Evolutionary conservation across 345 rosid species (phyloP), one percentile per base, ranked within the genome.

Genomic region (Orychophragmus violaceus): DNA sequence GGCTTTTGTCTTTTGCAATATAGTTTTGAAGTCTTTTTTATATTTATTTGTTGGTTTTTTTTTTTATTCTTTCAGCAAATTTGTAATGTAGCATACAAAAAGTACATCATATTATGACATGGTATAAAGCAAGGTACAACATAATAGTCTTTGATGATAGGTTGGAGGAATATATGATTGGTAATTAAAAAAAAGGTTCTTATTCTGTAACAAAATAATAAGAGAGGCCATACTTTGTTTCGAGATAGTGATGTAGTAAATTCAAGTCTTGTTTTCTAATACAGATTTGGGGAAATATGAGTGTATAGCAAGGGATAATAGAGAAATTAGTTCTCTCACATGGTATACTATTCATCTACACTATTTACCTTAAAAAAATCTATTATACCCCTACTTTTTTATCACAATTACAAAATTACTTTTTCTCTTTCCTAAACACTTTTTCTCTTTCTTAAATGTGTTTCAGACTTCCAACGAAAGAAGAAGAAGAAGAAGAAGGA

Each of bases 1-100:
- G 32, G 14, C 53, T 61, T 74, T 74, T 74, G 73, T 74, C 77
- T 67, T 74, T 74, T 60, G 56, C 72, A 63, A 63, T 59, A 6
- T 66, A 13, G 11, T 58, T 36, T 70, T 19, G 8, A 2, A 58
- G 0, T 16, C 2, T 12, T 46, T 42, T 57, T 16, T 21, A 5
- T 1, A 8, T 24, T 37, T 48, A 21, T 42, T 59, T 51, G 9
- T 59, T 63, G 64, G n/a, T n/a, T n/a, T n/a, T n/a, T n/a, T n/a
- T n/a, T n/a, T n/a, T n/a, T 39, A 45, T 24, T 50, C 29, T 61
- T 49, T 39, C 58, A 35, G 51, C 24, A 36, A 50, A 4, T 71
- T 71, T 54, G 18, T 24, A 62, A 16, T 33, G 19, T 44, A 44
- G 50, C 16, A 54, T 35, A 68, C 22, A 39, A 18, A 57, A 55